A percentile compares a stretch with the other conserved stretches of the same genome.
Conservation (phyloP, 768 basidiomycete genomes). For the Leccinum barrowsii region DNA sequence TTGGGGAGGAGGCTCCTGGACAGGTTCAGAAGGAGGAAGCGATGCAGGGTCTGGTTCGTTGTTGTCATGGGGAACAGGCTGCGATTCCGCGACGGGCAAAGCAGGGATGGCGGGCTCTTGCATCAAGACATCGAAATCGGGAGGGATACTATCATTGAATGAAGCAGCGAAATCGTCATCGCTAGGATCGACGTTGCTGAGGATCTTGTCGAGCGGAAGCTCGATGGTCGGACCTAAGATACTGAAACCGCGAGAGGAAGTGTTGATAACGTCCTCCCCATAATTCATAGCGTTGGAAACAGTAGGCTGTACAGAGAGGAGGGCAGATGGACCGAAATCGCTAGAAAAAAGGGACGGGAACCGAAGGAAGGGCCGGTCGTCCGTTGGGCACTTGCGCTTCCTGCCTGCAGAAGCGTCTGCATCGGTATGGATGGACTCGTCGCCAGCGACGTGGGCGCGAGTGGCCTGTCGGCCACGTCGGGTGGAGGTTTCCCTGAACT, state of each 20-base stretch:
- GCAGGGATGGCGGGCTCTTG: conserved; percentile 22
- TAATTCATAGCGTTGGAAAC: conserved; percentile 68
- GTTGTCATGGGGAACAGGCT: conserved; percentile 1
- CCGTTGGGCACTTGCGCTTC: conserved; percentile 23
- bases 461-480: conserved; percentile 39
- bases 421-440: too few relatives aligned
- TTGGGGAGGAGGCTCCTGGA: conserved; percentile 43
- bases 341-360: conserved; percentile 67
- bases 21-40: conserved; percentile 33
- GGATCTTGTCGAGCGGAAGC: conserved; percentile 77
- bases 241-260: conserved; percentile 50
- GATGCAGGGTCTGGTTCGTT: conserved; percentile 8
- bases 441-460: conserved; percentile 1
- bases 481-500: conserved; percentile 51
- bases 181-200: conserved; percentile 34
- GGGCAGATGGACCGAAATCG: conserved; percentile 75
- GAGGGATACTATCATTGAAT: conserved; percentile 7
- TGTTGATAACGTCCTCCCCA: conserved; percentile 64
- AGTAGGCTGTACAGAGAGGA: conserved; percentile 68
- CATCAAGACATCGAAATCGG: conserved; percentile 27
- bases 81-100: conserved; percentile 11
- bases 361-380: conserved; percentile 44
- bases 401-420: conserved; percentile 10
- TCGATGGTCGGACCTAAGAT: conserved; percentile 80
- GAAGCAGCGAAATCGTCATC: conserved; percentile 15